These are phyloP conservation scores for Zygotorulaspora mrakii DNA, from an alignment of 1,139 yeast genomes.

Conservation along the genomic window DNA sequence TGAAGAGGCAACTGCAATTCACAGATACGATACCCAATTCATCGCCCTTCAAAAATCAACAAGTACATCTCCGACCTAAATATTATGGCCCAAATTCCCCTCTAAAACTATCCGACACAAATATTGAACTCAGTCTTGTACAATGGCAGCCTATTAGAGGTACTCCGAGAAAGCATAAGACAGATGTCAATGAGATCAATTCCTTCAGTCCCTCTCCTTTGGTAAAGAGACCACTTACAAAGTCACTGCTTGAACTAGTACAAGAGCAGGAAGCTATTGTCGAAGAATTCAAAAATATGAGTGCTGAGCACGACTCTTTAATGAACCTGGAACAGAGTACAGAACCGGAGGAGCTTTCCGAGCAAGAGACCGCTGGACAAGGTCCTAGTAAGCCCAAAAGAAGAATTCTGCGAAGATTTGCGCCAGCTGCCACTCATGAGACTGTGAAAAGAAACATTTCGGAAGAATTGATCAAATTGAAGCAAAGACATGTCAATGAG, in stretches of 20 bases:
- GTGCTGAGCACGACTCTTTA: constrained; percentile 14
- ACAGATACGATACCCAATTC: constrained; percentile 15
- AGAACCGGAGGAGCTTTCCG: constrained; percentile 6
- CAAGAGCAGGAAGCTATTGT: constrained; percentile 26
- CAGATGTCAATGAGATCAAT: not conserved
- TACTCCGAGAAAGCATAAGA: constrained; percentile 8
- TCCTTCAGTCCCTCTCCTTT: constrained; percentile 33
- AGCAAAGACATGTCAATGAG: constrained; percentile 26
- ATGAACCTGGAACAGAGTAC: not conserved
- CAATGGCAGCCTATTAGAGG: constrained; percentile 10
- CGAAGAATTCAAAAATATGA: constrained; percentile 22
- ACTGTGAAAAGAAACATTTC: constrained; percentile 24
- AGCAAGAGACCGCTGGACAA: constrained; percentile 10
- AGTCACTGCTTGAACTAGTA: constrained; percentile 28
- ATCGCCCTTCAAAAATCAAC: constrained; percentile 20
- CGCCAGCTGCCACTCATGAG: constrained; percentile 7
- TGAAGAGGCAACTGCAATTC: constrained; percentile 21
- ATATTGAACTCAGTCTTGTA: constrained; percentile 12
- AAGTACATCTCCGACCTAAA: constrained; percentile 1
- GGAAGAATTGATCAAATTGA: constrained; percentile 28
- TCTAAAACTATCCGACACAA: constrained; percentile 22
- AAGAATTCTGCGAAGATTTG: constrained; percentile 22
- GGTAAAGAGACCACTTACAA: constrained; percentile 29
- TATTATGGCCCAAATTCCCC: constrained; percentile 36
- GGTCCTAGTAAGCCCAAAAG: constrained; percentile 15